These are phyloP conservation scores for Sarcodon sp. DNA, from an alignment of 768 basidiomycete genomes.

Conservation along the genomic window DNA sequence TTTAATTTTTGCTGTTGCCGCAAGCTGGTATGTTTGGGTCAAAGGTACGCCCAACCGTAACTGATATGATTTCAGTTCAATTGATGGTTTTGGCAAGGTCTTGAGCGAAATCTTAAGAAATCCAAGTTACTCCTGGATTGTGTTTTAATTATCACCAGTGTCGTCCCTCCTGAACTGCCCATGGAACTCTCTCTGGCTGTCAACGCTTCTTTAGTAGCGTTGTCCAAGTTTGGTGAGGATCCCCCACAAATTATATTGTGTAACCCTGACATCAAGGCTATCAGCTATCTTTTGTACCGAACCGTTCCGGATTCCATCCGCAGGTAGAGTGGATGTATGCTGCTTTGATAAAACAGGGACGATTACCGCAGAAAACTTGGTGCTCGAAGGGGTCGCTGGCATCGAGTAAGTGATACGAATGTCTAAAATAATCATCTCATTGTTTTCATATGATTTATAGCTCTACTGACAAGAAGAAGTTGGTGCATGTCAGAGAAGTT, in stretches of 20 bases:
- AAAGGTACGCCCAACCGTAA: conserved; percentile 46
- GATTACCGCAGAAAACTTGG: conserved; percentile 91
- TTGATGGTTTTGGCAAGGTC: conserved; percentile 32
- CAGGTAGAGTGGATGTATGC: conserved; percentile 94
- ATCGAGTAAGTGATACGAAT: conserved; percentile 52
- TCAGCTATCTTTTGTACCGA: conserved; percentile 98
- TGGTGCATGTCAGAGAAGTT: conserved; percentile 71
- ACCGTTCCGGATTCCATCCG: conserved; percentile 94
- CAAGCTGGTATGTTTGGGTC: conserved; percentile 97
- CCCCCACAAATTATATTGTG: not conserved
- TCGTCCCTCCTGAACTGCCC: conserved; percentile 94
- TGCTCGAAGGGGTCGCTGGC: conserved; percentile 88
- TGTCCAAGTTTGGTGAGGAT: conserved; percentile 82
- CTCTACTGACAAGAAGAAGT: conserved; percentile 49
- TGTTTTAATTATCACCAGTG: conserved; percentile 91
- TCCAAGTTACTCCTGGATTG: conserved; percentile 93
- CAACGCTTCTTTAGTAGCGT: conserved; percentile 85
- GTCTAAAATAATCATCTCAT: conserved; percentile 1
- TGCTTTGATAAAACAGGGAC: conserved; percentile 99
- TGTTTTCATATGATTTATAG: conserved; percentile 1
- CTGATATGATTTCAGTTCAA: not conserved
- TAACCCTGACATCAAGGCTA: not conserved
- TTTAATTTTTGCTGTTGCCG: conserved; percentile 94
- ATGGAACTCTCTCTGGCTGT: conserved; percentile 97
- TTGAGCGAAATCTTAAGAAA: conserved; percentile 88